phyloP scores from a whole-genome alignment of 805 yeast genomes.

The Cyberlindnera mrakii region DNA sequence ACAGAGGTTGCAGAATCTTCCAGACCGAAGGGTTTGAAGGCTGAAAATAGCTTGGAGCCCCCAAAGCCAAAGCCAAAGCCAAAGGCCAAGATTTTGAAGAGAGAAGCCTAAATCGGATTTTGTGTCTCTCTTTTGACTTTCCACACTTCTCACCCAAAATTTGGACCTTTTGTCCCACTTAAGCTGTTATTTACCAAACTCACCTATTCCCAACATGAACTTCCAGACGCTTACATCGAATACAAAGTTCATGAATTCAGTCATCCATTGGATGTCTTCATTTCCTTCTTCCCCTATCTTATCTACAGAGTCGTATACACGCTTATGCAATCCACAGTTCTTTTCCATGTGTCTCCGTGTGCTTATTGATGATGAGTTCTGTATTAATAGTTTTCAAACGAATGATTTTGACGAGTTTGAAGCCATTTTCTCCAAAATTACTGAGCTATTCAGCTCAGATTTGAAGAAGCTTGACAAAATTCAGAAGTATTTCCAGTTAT shows the following conservation, averaged over 20 bases:
- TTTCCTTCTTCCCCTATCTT: conserved; percentile 2
- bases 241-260: conserved; percentile 3
- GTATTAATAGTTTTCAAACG: neutral
- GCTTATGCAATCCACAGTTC: neutral
- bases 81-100: conserved; percentile 2
- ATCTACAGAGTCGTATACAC: neutral
- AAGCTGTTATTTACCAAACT: too few relatives aligned
- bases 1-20: neutral
- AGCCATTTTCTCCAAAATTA: neutral
- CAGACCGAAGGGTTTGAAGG: neutral
- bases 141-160: too few relatives aligned
- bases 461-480: neutral
- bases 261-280: conserved; percentile 3
- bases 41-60: neutral
- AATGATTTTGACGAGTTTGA: neutral
- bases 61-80: conserved; percentile 3
- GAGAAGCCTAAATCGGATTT: neutral
- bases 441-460: neutral
- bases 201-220: neutral
- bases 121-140: too few relatives aligned
- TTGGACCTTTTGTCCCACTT: too few relatives aligned
- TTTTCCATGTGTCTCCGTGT: neutral
- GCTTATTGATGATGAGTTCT: neutral
- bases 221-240: neutral
- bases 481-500: conserved; percentile 6